Evolutionary conservation across 441 rosid genomes (phyloP).

Genomic region (Theobroma grandiflorum): DNA sequence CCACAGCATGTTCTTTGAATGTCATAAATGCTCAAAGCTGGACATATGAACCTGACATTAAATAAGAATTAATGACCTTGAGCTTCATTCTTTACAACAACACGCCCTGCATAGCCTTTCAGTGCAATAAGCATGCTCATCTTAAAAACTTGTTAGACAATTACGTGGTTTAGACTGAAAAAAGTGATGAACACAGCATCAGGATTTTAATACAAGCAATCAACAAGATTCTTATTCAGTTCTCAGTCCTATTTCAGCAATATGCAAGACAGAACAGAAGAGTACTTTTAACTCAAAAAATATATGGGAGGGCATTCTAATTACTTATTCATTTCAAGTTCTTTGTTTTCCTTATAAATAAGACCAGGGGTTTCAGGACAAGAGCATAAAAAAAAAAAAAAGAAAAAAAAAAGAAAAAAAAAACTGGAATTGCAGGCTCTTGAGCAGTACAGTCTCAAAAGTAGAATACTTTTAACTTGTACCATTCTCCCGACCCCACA

Average conservation of each 20-base stretch:
- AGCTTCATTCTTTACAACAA: conserved; percentile 7
- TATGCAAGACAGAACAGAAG: too few species aligned
- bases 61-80: conserved; percentile 13
- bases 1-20: background rate
- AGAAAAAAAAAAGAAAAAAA: background rate
- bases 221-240: background rate
- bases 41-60: conserved; percentile 1
- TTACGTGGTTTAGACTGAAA: background rate
- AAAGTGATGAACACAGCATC: background rate
- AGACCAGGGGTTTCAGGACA: background rate
- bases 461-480: background rate
- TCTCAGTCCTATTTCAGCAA: background rate
- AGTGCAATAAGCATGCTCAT: background rate
- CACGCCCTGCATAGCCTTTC: background rate
- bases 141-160: background rate
- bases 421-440: background rate
- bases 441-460: background rate
- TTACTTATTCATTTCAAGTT: background rate
- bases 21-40: background rate
- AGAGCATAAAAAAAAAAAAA: background rate
- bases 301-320: background rate
- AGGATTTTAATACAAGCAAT: background rate
- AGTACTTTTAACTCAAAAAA: too few species aligned
- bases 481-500: background rate
- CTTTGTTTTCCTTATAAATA: background rate